Conservation (phyloP, 805 yeast genomes). For the Saccharomycopsis babjevae region DNA sequence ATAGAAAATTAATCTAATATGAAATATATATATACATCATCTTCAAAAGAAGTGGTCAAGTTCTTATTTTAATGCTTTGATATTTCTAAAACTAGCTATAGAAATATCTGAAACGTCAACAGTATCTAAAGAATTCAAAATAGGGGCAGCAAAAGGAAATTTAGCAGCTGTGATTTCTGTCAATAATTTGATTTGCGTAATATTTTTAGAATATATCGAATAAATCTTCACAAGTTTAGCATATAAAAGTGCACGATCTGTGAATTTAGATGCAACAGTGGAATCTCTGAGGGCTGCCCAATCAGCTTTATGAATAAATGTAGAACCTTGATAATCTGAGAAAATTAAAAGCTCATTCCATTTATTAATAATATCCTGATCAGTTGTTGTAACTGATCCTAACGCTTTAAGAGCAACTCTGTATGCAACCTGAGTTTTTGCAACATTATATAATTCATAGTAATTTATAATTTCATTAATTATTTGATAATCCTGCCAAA, state of each 20-base stretch:
- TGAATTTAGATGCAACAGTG: slow-evolving; percentile 39
- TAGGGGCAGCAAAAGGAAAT: slow-evolving; percentile 32
- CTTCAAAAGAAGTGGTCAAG: neutral
- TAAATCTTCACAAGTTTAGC: slow-evolving; percentile 44
- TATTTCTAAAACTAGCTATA: slow-evolving; percentile 32
- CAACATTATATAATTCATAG: slow-evolving; percentile 46
- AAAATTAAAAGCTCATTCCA: slow-evolving; percentile 46
- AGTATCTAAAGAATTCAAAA: slow-evolving; percentile 29
- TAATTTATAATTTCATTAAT: slow-evolving; percentile 53
- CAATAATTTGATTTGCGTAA: slow-evolving; percentile 37
- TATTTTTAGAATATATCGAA: slow-evolving; percentile 37
- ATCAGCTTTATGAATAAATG: slow-evolving; percentile 69
- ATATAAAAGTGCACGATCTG: slow-evolving; percentile 41
- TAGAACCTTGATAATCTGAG: slow-evolving; percentile 43
- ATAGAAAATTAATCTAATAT: neutral
- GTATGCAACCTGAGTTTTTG: slow-evolving; percentile 57
- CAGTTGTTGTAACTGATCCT: slow-evolving; percentile 49
- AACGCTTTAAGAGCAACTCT: slow-evolving; percentile 65
- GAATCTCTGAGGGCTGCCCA: slow-evolving; percentile 81
- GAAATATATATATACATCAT: neutral
- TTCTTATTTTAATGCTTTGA: neutral
- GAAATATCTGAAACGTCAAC: slow-evolving; percentile 31
- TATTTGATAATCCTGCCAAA: slow-evolving; percentile 59
- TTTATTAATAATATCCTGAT: slow-evolving; percentile 42
- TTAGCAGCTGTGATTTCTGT: slow-evolving; percentile 36